Evolutionary conservation across 805 yeast species (phyloP).

Genomic region (Millerozyma miso): DNA sequence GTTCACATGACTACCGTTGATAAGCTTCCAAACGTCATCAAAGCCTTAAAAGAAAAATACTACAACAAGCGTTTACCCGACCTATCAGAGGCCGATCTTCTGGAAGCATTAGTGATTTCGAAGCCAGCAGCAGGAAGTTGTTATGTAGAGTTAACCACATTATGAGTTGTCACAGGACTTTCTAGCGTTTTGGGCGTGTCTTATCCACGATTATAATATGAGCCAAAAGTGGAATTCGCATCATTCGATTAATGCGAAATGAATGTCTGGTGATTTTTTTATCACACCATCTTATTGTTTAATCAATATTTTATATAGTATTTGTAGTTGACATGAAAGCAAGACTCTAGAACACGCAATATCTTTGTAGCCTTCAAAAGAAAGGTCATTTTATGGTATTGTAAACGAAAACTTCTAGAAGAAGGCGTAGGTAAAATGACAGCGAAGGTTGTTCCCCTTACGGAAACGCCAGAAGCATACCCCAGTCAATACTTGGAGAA

Average conservation of each 20-base stretch:
- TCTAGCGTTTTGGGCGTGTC: too few species aligned
- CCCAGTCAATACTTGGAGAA: neutral
- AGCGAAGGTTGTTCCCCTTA: neutral
- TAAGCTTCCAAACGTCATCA: slow-evolving; percentile 31
- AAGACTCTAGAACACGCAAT: neutral
- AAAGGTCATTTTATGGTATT: neutral
- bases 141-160: slow-evolving; percentile 12
- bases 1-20: slow-evolving; percentile 56
- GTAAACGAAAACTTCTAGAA: too few species aligned
- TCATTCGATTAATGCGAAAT: neutral
- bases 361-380: neutral
- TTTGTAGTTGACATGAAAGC: neutral
- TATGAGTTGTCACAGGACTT: too few species aligned
- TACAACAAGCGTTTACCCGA: slow-evolving; percentile 47
- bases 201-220: too few species aligned
- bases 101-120: slow-evolving; percentile 50
- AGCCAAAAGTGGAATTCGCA: neutral
- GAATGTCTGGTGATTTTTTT: neutral
- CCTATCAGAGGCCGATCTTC: slow-evolving; percentile 41
- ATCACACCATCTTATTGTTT: neutral
- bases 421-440: too few species aligned
- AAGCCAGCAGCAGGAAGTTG: slow-evolving; percentile 55
- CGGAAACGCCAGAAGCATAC: neutral
- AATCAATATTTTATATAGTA: neutral
- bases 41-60: slow-evolving; percentile 47